Evolutionary conservation across 73 alveolate genomes (phyloP), one percentile per base, ranked within the genome.

Genomic region (Blepharisma stoltei): DNA sequence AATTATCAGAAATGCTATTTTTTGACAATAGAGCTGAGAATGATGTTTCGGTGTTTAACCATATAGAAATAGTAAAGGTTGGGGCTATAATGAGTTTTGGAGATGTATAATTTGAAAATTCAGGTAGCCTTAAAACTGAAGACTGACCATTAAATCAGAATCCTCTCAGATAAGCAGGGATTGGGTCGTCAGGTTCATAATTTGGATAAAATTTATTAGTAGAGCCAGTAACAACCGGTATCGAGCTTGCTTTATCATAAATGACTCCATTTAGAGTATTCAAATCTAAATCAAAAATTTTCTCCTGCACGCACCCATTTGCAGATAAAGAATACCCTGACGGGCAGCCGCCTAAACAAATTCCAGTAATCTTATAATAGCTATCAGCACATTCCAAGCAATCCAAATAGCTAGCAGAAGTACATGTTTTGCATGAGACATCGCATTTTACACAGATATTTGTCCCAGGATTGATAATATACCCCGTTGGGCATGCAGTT

Each of bases 171-270:
- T 20, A 20, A 20, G 73, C 73, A 1, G 73, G 48, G 5, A 60
- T 60, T 18, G 73, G 73, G 4, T 60, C 73, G 23, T 60, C 73
- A 20, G 46, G 0, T 20, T 60, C 73, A 25, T 60, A 60, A 5
- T 60, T 47, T 14, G 73, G 73, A 25, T 60, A 60, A 60, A 60
- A 60, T 60, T 18, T 0, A 3, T 4, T 14, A 9, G 48, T 20
- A 3, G 73, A 18, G 18, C 73, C 73, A 14, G 73, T 60, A 60
- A 60, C 73, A 60, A 38, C 73, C 0, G 73, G 73, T n/a, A 60
- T 60, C 4, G 46, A 8, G 23, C 23, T 20, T 9, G 11, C 45
- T 25, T 8, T 18, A 60, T 60, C 73, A 60, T 60, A 60, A 20
- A 60, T 38, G 23, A 60, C 73, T 20, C 49, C 49, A 14, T 60